Evolutionary conservation across 2,329 filamentous ascomycete genomes (phyloP), one percentile per base, ranked within the genome.

Genomic region (Aspergillus fumigatiaffinis): DNA sequence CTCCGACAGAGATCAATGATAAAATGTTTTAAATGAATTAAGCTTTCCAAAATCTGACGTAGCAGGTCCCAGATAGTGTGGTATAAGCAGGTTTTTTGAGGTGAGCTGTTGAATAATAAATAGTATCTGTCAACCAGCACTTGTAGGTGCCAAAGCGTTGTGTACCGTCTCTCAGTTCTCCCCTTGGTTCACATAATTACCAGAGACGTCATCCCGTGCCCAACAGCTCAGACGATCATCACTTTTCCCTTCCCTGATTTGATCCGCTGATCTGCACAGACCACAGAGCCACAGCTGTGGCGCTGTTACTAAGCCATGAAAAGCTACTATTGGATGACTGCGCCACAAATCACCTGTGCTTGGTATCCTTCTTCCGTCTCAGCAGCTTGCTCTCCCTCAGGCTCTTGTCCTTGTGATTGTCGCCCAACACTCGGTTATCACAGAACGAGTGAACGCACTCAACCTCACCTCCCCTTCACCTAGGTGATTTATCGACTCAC

Each of bases 121-220:
- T 21, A 14, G n/a, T 44, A 9, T 20, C n/a, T 44, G n/a, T 23
- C n/a, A 44, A 21, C 17, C 41, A 21, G n/a, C 20, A 44, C 20
- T 44, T 21, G 10, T 42, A 20, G 41, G 41, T 20, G 20, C 17
- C n/a, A 20, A 4, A 21, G 20, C 10, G 20, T 20, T 21, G 41
- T 21, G 3, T 23, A 10, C 21, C 5, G 2, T 47, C 10, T 29
- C 28, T 12, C 28, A 29, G 3, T 47, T 23, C 44, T 21, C 20
- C 44, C 21, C 32, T 32, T 38, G 32, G 32, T 47, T 47, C 44
- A 47, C 5, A 47, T 47, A 20, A 23, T 26, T 3, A 42, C 14
- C 14, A 32, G 46, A 57, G 58, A 67, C 67, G 66, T 69, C 67
- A 69, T 68, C 54, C 51, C 42, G 48, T 47, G 12, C 32, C 4